Evolutionary conservation across 176 grass and related monocot genomes (phyloP).

Genomic region (Eleusine indica): DNA sequence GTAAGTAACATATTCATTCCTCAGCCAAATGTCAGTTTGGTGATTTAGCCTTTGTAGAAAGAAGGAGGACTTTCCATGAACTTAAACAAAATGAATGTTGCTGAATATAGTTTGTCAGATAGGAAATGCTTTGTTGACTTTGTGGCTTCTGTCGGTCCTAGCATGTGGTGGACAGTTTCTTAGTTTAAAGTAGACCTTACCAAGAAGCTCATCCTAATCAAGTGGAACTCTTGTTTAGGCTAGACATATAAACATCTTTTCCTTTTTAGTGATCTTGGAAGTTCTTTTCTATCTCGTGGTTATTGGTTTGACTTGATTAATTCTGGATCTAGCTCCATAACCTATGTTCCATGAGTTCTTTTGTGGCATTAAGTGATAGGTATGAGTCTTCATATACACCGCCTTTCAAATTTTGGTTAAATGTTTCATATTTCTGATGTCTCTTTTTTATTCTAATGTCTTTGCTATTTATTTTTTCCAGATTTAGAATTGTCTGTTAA

Average conservation of each 20-base stretch:
- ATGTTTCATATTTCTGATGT: too few species aligned
- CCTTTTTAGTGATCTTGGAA: background rate
- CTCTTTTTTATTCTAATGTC: too few species aligned
- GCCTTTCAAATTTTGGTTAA: too few species aligned
- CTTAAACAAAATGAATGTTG: background rate
- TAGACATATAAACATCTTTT: background rate
- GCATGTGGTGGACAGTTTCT: background rate
- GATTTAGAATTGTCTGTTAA: background rate
- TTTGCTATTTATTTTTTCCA: background rate
- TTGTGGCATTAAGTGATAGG: too few species aligned
- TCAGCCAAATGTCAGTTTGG: too few species aligned
- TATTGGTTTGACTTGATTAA: conserved; percentile 9
- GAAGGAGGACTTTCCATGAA: background rate
- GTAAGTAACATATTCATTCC: too few species aligned
- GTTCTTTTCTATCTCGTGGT: background rate
- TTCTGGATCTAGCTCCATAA: background rate
- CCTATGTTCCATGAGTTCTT: background rate
- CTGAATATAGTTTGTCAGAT: conserved; percentile 9
- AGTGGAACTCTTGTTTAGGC: background rate
- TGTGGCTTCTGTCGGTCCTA: background rate
- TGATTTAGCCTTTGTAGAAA: background rate
- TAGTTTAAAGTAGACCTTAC: background rate
- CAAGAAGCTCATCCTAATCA: background rate
- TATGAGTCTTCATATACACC: too few species aligned
- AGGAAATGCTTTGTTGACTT: background rate